Conservation (phyloP, 1,139 yeast species). For the Nakaseomyces glabratus region DNA sequence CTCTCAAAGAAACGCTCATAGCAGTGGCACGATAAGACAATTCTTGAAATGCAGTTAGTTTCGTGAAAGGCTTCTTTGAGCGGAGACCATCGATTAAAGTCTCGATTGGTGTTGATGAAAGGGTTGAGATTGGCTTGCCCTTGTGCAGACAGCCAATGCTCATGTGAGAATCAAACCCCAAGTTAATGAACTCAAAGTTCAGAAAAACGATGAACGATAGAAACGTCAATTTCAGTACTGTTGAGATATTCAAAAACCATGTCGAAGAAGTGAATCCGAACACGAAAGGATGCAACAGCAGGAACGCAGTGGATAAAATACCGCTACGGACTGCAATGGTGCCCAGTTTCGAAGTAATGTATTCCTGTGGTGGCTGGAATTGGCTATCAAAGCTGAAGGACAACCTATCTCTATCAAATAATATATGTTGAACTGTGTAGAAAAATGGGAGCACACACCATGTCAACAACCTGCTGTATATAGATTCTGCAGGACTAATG, state of each 20-base stretch:
- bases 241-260: slow-evolving; percentile 2
- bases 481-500: slow-evolving; percentile 7
- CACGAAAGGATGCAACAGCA: slow-evolving; percentile 14
- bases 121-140: slow-evolving; percentile 56
- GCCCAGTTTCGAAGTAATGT: slow-evolving; percentile 19
- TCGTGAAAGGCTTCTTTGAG: slow-evolving; percentile 46
- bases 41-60: slow-evolving; percentile 68
- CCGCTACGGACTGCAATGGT: slow-evolving; percentile 18
- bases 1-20: slow-evolving; percentile 41
- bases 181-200: slow-evolving; percentile 48
- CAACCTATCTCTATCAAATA: slow-evolving; percentile 54
- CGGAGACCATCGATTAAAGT: slow-evolving; percentile 68
- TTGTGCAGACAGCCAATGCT: slow-evolving; percentile 77
- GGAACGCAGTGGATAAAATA: slow-evolving; percentile 13
- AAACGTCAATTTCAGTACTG: slow-evolving; percentile 8
- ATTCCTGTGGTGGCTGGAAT: slow-evolving; percentile 35
- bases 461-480: slow-evolving; percentile 22
- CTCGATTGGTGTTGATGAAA: slow-evolving; percentile 63
- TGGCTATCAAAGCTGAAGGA: slow-evolving; percentile 36
- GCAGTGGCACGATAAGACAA: slow-evolving; percentile 51
- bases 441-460: slow-evolving; percentile 36
- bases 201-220: slow-evolving; percentile 14
- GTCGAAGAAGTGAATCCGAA: not conserved
- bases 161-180: slow-evolving; percentile 62
- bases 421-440: slow-evolving; percentile 47